These are phyloP conservation scores for Dalbergia cochinchinensis DNA, from an alignment of 306 rosid genomes.

Conservation along the genomic window DNA sequence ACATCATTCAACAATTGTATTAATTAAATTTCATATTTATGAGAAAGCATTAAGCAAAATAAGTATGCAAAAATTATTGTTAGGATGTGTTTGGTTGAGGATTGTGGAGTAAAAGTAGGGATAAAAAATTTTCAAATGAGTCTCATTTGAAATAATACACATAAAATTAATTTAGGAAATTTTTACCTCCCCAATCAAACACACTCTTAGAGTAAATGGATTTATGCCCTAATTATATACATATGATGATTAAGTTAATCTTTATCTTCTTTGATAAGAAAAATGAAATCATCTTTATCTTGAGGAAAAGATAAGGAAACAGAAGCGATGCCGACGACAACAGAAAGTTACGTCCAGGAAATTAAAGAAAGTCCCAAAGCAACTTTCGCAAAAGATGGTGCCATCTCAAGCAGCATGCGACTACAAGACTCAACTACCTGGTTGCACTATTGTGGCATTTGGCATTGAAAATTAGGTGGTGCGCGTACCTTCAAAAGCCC, in stretches of 20 bases:
- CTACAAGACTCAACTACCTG: conserved; percentile 6
- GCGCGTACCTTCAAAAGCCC: conserved; percentile 11
- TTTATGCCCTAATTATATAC: neutral
- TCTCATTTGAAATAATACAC: too few relatives aligned
- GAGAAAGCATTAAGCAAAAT: too few relatives aligned
- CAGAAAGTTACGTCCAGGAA: conserved; percentile 19
- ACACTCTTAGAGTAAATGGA: too few relatives aligned
- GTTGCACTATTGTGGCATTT: conserved; percentile 4
- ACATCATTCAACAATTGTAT: too few relatives aligned
- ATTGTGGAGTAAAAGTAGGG: too few relatives aligned
- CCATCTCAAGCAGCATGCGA: conserved; percentile 25
- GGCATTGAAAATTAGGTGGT: conserved; percentile 24
- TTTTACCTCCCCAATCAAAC: too few relatives aligned
- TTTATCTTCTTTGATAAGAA: neutral
- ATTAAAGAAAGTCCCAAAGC: conserved; percentile 48
- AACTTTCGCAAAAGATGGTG: conserved; percentile 50
- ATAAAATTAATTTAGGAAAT: too few relatives aligned
- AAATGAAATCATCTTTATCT: conserved; percentile 7
- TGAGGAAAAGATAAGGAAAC: conserved; percentile 31
- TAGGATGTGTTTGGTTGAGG: too few relatives aligned
- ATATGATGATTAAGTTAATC: neutral
- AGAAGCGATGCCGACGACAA: conserved; percentile 20
- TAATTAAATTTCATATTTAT: too few relatives aligned
- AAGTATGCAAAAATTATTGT: too few relatives aligned
- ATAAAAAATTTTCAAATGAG: too few relatives aligned